Evolutionary conservation across 805 yeast genomes (phyloP), one percentile per base, ranked within the genome.

Genomic region (Yamadazyma nakazawae): DNA sequence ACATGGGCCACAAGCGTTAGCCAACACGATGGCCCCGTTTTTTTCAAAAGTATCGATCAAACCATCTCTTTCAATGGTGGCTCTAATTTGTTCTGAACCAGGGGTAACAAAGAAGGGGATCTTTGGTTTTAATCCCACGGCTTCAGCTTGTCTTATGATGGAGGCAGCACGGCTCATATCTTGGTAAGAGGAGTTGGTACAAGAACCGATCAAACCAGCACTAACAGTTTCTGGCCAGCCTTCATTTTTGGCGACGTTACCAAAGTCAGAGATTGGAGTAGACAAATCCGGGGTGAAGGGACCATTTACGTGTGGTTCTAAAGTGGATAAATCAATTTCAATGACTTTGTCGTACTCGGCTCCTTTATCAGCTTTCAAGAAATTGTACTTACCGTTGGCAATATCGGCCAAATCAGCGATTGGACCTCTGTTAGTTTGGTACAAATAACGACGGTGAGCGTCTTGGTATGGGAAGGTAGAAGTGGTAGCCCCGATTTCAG

Each of bases 1-100:
- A 76, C 99, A 92, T 62, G 98, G 99, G 57, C 99, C 99, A 79
- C 99, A 92, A 17, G 99, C 99, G 67, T 92, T 92, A 45, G 98
- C 97, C 58, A 92, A 78, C 38, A 92, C 96, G 49, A 81, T 78
- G 57, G 96, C 99, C 50, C 98, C 98, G 59, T 83, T 85, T 46
- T 85, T 81, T 66, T 84, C 83, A 66, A 92, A 90, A 37, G 84
- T 81, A 40, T 84, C 76, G 52, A 87, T 80, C 62, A 86, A 81
- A 49, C 98, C 98, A 68, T 92, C 99, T 71, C 97, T 83, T 67
- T 87, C 96, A 59, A 92, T 82, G 43, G 99, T 92, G 44, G 98
- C 98, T 70, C 98, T 82, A 59, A 92, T 89, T 74, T 90, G 97
- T 74, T 94, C 99, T 43, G 97, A 89, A 63, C 99, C 99, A 53